Evolutionary conservation across 1,139 yeast species (phyloP).

Genomic region (Candida sojae): DNA sequence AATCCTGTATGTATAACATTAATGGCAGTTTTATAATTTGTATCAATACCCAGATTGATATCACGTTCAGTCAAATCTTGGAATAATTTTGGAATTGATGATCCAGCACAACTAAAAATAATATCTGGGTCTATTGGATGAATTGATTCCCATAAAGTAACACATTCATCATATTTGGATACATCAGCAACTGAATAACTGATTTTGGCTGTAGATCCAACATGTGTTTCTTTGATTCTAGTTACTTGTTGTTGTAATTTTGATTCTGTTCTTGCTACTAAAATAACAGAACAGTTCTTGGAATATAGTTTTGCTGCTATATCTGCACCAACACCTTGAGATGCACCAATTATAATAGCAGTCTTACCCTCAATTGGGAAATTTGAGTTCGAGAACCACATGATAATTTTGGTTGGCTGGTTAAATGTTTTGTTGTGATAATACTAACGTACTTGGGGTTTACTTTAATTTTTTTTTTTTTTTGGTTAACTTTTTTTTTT

Average conservation of each 20-base stretch:
- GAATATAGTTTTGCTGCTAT: slow-evolving; percentile 62
- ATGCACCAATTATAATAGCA: slow-evolving; percentile 89
- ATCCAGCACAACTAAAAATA: slow-evolving; percentile 86
- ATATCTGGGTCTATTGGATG: slow-evolving; percentile 59
- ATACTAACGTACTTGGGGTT: no score
- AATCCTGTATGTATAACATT: slow-evolving; percentile 67
- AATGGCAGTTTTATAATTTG: slow-evolving; percentile 74
- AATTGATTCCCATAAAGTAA: slow-evolving; percentile 31
- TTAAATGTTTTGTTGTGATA: neutral
- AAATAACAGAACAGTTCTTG: slow-evolving; percentile 62
- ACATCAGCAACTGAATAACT: slow-evolving; percentile 66
- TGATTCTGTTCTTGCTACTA: slow-evolving; percentile 73
- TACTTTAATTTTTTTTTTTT: neutral
- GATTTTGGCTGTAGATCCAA: slow-evolving; percentile 28
- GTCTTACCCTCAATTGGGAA: slow-evolving; percentile 48
- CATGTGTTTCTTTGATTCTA: slow-evolving; percentile 30
- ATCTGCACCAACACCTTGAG: slow-evolving; percentile 91
- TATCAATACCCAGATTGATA: slow-evolving; percentile 59
- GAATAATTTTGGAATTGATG: slow-evolving; percentile 78
- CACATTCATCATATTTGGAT: slow-evolving; percentile 55
- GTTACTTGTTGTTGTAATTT: slow-evolving; percentile 54
- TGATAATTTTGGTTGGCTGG: slow-evolving; percentile 1
- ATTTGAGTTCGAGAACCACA: slow-evolving; percentile 30
- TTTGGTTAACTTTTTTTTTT: neutral
- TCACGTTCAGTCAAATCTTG: slow-evolving; percentile 63